Base-by-base conservation (phyloP, 352 stramenopile species). In the Blastocystis sp. region DNA sequence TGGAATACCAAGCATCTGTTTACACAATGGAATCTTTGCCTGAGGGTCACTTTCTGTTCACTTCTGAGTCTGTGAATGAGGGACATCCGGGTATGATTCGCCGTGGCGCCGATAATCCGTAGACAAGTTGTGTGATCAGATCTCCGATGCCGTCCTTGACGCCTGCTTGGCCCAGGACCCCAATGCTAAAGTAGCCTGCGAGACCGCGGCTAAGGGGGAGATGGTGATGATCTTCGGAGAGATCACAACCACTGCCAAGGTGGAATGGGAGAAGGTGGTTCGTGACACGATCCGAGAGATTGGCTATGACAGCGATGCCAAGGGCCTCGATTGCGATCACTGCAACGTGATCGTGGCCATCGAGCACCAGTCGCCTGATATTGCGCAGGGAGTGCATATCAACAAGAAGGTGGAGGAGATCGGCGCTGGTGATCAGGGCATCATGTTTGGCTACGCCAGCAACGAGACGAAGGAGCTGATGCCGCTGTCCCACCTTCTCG, bases 161-260 rank as follows among this genome's bases (percentile, higher is more conserved):
- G 97, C 97, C 74, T 99, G 96, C 92, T 92, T 99, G 66, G 92
- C 93, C n/a, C 95, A 98, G 90, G 97, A 99, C 92, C 96, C 97
- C 76, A 95, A 97, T 91, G 98, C 96, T 89, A 96, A 97, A 90
- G 96, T 99, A 61, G 96, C 97, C 42, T 90, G 81, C 87, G 97
- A 99, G 92, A 98, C 96, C 45, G 98, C 95, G 92, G 96, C 94
- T 89, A 99, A 99, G 93, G 98, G 96, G 2, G 96, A 96, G 90
- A 98, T 99, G 94, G 95, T 99, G 89, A 99, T 99, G 95, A 98
- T 99, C 90, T 98, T 99, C 90, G 97, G 97, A 87, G 97, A 99
- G 93, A 99, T 99, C 91, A 98, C 95, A 89, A 98, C 96, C 77
- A 97, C 96, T 90, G 95, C 96, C 76, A 98, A 95, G 62, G 95